Evolutionary conservation across 768 basidiomycete species (phyloP).

Genomic region (Collybia sordida): DNA sequence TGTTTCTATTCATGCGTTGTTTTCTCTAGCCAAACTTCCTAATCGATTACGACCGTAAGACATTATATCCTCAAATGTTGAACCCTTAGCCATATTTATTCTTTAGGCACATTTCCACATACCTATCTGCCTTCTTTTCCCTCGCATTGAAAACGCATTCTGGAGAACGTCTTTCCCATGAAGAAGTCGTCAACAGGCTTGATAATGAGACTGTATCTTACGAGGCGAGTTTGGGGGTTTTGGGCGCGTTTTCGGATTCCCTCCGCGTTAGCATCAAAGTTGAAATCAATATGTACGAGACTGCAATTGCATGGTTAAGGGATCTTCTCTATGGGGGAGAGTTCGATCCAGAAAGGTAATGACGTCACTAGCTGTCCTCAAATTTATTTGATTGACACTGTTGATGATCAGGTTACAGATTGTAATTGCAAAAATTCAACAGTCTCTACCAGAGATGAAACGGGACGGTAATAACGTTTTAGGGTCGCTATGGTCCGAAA

Average conservation of each 20-base stretch:
- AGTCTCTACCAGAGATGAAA: conserved; percentile 89
- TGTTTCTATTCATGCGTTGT: conserved; percentile 73
- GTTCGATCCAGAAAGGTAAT: conserved; percentile 79
- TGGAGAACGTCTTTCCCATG: conserved; percentile 75
- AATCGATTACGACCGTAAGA: conserved; percentile 74
- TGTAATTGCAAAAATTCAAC: conserved; percentile 83
- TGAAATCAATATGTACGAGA: conserved; percentile 74
- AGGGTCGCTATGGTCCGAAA: conserved; percentile 62
- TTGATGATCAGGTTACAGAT: conserved; percentile 65
- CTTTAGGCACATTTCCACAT: conserved; percentile 70
- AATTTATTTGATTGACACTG: background rate
- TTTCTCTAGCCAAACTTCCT: conserved; percentile 76
- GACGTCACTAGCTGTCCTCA: background rate
- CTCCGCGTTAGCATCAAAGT: conserved; percentile 82
- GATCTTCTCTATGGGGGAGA: conserved; percentile 75
- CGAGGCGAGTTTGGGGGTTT: conserved; percentile 65
- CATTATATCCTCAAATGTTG: background rate
- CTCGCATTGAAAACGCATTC: conserved; percentile 72
- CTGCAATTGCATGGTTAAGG: conserved; percentile 81
- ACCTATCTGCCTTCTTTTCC: conserved; percentile 84
- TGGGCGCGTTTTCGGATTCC: conserved; percentile 68
- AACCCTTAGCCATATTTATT: conserved; percentile 5
- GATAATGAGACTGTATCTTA: conserved; percentile 92
- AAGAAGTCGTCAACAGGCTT: conserved; percentile 88
- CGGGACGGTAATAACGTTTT: conserved; percentile 84